Percentiles rank a stretch among this genome's conserved stretches.
Evolutionary conservation across 129 eudicot genomes (phyloP).

Genomic region (Kitagawia praeruptora): DNA sequence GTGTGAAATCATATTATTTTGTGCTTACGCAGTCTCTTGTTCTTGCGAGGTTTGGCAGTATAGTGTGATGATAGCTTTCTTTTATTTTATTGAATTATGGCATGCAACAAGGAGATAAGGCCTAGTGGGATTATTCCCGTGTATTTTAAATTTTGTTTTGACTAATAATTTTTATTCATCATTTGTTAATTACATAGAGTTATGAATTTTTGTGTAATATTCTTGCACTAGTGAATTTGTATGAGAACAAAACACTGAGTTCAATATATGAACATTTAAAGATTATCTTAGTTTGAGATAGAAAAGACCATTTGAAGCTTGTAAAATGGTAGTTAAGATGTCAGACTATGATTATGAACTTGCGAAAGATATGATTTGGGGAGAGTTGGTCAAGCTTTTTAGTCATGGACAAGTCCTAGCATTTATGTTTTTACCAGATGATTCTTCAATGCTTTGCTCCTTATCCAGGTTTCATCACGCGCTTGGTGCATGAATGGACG

Average conservation of each 20-base stretch:
- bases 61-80: not conserved
- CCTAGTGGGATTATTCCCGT: conserved; percentile 5
- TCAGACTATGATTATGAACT: no score
- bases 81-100: conserved; percentile 7
- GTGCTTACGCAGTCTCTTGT: no score
- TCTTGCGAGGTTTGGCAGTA: conserved; percentile 4
- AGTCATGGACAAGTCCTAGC: no score
- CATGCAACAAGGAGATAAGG: not conserved
- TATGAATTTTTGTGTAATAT: conserved; percentile 1
- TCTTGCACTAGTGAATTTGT: not conserved
- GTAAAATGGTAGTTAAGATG: not conserved
- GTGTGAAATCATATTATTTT: not conserved
- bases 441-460: no score
- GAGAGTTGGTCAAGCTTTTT: no score
- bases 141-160: not conserved
- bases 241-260: not conserved
- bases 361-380: not conserved
- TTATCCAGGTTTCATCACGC: no score
- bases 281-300: not conserved
- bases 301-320: not conserved
- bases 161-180: not conserved
- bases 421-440: no score
- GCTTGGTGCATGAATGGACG: no score
- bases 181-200: not conserved
- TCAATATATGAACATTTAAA: not conserved